phyloP scores from a whole-genome alignment of 331 rosid genomes.

The Arachis monticola region DNA sequence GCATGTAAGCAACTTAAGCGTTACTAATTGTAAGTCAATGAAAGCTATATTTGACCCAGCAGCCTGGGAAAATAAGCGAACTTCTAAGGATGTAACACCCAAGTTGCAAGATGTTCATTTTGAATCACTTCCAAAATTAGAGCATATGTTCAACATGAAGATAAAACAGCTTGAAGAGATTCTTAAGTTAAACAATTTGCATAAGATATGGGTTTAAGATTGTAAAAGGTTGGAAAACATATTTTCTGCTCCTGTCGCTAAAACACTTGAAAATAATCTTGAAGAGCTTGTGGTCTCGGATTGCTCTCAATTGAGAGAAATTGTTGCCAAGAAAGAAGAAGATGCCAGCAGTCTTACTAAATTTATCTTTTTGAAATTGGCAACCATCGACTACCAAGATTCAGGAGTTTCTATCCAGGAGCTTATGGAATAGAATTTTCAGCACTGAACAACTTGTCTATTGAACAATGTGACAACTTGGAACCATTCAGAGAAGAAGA shows the following conservation, averaged over 20 bases:
- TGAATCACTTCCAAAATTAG: slow-evolving; percentile 25
- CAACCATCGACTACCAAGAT: background rate
- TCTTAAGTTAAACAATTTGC: slow-evolving; percentile 1
- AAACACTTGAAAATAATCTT: background rate
- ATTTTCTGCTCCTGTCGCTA: slow-evolving; percentile 30
- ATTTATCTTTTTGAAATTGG: slow-evolving; percentile 21
- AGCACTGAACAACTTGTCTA: background rate
- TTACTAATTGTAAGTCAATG: slow-evolving; percentile 23
- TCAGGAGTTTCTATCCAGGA: slow-evolving; percentile 19
- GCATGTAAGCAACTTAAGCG: slow-evolving; percentile 23
- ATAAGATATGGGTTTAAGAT: background rate
- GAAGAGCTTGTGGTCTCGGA: background rate
- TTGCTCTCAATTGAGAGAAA: slow-evolving; percentile 12
- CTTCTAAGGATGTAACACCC: background rate
- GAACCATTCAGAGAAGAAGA: slow-evolving; percentile 8
- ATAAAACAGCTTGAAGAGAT: background rate
- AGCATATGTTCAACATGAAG: slow-evolving; percentile 23
- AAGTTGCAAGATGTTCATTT: slow-evolving; percentile 16
- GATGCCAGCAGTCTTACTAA: background rate
- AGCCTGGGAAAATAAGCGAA: background rate
- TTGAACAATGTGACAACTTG: background rate
- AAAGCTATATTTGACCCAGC: slow-evolving; percentile 14
- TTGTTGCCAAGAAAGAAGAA: background rate
- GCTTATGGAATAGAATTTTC: background rate
- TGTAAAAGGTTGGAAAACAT: slow-evolving; percentile 17